Base-by-base conservation (phyloP, 352 stramenopile genomes). In the Ochromonadaceae sp. region DNA sequence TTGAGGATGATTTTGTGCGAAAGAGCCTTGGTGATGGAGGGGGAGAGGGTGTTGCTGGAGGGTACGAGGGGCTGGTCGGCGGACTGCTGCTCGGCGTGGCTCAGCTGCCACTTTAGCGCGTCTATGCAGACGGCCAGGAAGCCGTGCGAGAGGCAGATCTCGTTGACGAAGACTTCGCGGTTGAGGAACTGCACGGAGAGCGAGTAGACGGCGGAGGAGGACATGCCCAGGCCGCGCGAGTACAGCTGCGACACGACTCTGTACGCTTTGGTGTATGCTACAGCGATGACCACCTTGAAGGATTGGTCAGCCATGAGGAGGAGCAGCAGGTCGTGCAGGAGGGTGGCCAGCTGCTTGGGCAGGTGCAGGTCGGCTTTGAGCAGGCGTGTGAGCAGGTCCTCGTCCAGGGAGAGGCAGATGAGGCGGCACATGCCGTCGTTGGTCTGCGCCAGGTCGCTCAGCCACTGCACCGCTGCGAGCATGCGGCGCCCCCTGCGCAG, bases 151-250 rank as follows among this genome's bases (percentile, higher is more conserved):
- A 38, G 41, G 42, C 31, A 34, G 10, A 91, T 67, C 41, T 83
- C 76, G 43, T 76, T 81, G 20, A 98, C 90, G 73, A 97, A 98
- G 5, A 84, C 92, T 32, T 88, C 84, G n/a, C 92, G 85, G 71
- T 98, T 98, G 65, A 98, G 85, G 65, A 98, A 98, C 73, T 98
- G 92, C 3, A 98, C 92, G 35, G 79, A 88, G 47, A 98, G 87
- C 25, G 84, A 95, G 55, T 94, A 92, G 12, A 79, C 70, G 22
- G 41, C 22, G 38, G 49, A 50, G 25, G 87, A 79, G 42, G 79
- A 66, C 4, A 79, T 59, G 26, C 81, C 81, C n/a, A 85, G 71
- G 12, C 82, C 81, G n/a, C 70, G 59, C 14, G 74, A 70, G 72
- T 86, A 88, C 67, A 84, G 74, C 0, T 67, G 47, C 20, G 75